phyloP scores from a whole-genome alignment of 2,329 filamentous ascomycete species.

The Xylaria sp. region DNA sequence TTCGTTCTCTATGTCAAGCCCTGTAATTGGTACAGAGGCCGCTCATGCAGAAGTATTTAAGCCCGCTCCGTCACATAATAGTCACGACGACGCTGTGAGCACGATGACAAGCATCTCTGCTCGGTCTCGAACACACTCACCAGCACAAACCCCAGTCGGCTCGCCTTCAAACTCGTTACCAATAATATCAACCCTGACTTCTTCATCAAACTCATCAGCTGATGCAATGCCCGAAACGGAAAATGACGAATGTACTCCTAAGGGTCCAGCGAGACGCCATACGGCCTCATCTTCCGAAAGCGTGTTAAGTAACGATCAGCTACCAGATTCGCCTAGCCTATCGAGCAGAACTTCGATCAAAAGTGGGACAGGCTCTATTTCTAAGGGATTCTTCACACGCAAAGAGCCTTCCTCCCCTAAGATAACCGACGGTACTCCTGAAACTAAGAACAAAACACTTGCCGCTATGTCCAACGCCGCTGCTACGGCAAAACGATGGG shows the following conservation, averaged over 20 bases:
- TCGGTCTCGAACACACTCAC: slow-evolving; percentile 58
- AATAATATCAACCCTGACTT: slow-evolving; percentile 28
- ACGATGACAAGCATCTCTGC: slow-evolving; percentile 65
- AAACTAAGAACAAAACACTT: slow-evolving; percentile 47
- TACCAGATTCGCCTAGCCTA: slow-evolving; percentile 39
- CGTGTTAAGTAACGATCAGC: slow-evolving; percentile 34
- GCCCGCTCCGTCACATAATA: slow-evolving; percentile 64
- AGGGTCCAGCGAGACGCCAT: slow-evolving; percentile 42
- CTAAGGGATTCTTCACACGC: slow-evolving; percentile 44
- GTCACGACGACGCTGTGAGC: slow-evolving; percentile 68
- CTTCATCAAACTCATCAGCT: slow-evolving; percentile 42
- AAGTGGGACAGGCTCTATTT: slow-evolving; percentile 45
- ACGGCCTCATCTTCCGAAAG: slow-evolving; percentile 48
- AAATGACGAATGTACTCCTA: slow-evolving; percentile 40
- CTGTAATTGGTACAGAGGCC: slow-evolving; percentile 73
- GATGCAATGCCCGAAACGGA: slow-evolving; percentile 39
- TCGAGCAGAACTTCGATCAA: slow-evolving; percentile 45
- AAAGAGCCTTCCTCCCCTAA: slow-evolving; percentile 43
- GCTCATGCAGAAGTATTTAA: slow-evolving; percentile 73
- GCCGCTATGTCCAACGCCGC: slow-evolving; percentile 48
- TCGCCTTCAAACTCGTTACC: slow-evolving; percentile 44
- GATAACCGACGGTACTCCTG: slow-evolving; percentile 39
- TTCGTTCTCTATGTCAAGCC: slow-evolving; percentile 72
- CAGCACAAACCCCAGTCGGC: slow-evolving; percentile 41
- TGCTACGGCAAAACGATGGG: slow-evolving; percentile 50